Evolutionary conservation across 495 filamentous ascomycete genomes (phyloP).

Genomic region (Penicilliopsis zonata): DNA sequence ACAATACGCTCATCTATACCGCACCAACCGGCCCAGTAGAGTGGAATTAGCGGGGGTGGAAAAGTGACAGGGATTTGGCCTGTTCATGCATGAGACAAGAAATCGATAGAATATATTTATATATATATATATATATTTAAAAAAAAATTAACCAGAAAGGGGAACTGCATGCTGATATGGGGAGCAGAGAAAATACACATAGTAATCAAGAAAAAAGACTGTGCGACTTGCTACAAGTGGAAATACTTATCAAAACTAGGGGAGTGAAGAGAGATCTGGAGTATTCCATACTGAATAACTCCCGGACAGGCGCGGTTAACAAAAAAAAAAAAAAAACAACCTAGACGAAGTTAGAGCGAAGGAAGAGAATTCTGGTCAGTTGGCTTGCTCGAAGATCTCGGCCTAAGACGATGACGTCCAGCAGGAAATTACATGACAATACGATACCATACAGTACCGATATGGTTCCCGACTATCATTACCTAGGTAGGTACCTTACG

Average conservation of each 20-base stretch:
- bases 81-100: conserved; percentile 2
- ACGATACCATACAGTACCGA: no score
- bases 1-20: no score
- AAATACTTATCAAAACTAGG: background rate
- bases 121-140: no score
- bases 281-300: background rate
- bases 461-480: no score
- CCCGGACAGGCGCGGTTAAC: background rate
- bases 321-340: background rate
- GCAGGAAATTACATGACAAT: no score
- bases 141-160: no score
- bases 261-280: background rate
- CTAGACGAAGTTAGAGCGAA: no score
- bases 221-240: background rate
- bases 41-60: conserved; percentile 17
- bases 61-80: conserved; percentile 8
- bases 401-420: no score
- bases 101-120: no score
- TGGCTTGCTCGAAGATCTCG: no score
- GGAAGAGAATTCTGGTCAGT: no score
- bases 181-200: background rate
- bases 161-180: background rate
- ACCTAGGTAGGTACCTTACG: no score
- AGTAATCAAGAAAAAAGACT: conserved; percentile 1
- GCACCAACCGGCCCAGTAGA: conserved; percentile 13